Conservation (phyloP, 2,329 filamentous ascomycete genomes). For the Aspergillus uvarum region DNA sequence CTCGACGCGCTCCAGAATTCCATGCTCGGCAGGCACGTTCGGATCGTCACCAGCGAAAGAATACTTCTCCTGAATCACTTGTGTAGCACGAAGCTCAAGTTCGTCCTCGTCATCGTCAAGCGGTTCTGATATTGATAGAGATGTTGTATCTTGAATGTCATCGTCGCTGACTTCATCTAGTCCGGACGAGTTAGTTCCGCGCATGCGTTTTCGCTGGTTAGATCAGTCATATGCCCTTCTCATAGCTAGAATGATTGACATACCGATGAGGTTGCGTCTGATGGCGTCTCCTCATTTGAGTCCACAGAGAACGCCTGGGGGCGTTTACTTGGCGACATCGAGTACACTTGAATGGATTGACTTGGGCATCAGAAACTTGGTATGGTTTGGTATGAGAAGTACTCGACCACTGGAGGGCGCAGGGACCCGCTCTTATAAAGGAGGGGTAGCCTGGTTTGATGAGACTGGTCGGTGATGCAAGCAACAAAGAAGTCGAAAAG, state of each 20-base stretch:
- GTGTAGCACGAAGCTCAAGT: constrained; percentile 62
- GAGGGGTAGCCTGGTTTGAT: neutral
- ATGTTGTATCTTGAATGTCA: constrained; percentile 17
- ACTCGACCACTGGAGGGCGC: neutral
- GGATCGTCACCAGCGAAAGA: constrained; percentile 53
- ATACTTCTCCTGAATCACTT: constrained; percentile 57
- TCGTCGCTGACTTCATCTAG: constrained; percentile 24
- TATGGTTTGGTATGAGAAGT: neutral
- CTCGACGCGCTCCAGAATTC: constrained; percentile 82
- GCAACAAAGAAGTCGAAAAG: neutral
- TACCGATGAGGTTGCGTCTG: constrained; percentile 33
- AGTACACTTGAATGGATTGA: constrained; percentile 8
- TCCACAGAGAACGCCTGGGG: constrained; percentile 31
- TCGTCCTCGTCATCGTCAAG: constrained; percentile 37
- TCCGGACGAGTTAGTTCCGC: constrained; percentile 31
- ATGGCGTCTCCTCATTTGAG: constrained; percentile 26
- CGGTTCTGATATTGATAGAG: constrained; percentile 21
- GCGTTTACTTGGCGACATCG: constrained; percentile 48
- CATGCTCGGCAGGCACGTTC: constrained; percentile 76
- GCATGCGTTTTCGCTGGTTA: constrained; percentile 44
- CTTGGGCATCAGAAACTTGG: neutral
- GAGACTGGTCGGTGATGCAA: neutral
- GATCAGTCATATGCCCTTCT: neutral
- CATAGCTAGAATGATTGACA: constrained; percentile 6
- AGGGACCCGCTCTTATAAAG: neutral